phyloP scores from a whole-genome alignment of 768 basidiomycete genomes.

The Sarcodon sp. region DNA sequence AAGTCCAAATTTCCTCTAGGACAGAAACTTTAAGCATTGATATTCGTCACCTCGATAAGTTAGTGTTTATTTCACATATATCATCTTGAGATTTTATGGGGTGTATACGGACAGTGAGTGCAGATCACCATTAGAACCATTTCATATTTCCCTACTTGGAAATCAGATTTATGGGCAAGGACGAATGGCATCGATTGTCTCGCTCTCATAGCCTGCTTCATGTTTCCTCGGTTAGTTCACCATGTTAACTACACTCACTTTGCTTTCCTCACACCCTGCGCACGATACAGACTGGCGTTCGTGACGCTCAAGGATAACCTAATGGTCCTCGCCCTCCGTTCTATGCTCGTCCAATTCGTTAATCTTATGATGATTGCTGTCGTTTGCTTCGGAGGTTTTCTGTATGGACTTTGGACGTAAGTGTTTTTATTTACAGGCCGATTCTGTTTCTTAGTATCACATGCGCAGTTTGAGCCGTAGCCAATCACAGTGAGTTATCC shows the following conservation, averaged over 20 bases:
- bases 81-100: conserved; percentile 67
- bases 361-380: conserved; percentile 75
- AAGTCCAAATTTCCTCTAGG: conserved; percentile 6
- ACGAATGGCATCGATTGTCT: conserved; percentile 69
- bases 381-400: conserved; percentile 87
- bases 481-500: conserved; percentile 34
- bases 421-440: conserved; percentile 17
- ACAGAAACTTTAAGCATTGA: neutral
- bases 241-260: neutral
- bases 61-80: conserved; percentile 68
- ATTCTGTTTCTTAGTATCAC: neutral
- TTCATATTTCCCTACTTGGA: neutral
- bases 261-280: neutral
- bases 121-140: neutral
- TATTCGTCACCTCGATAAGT: conserved; percentile 27
- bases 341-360: conserved; percentile 87
- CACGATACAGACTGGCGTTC: conserved; percentile 61
- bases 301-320: conserved; percentile 76
- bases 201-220: conserved; percentile 42
- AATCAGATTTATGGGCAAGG: conserved; percentile 50
- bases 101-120: conserved; percentile 49
- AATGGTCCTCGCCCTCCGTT: conserved; percentile 73
- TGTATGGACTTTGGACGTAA: conserved; percentile 90
- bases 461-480: conserved; percentile 45
- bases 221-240: neutral